Evolutionary conservation across 768 basidiomycete species (phyloP), one percentile per base, ranked within the genome.

Genomic region (Punctularia strigosozonata): DNA sequence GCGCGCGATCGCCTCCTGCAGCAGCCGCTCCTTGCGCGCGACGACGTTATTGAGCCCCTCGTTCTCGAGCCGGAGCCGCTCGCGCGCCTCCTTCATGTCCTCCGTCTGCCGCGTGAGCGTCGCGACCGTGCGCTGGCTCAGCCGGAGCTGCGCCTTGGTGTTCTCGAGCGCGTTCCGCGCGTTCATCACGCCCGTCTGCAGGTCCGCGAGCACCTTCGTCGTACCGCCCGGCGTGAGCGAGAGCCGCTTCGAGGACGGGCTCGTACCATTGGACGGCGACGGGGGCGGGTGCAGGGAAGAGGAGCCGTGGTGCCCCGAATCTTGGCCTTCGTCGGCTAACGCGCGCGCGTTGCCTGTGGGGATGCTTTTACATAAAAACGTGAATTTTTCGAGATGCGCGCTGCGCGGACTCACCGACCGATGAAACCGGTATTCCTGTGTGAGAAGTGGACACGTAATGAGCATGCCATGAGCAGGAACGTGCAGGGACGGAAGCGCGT

Each of bases 31-130:
- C 55, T 91, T 91, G 43, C 89, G 67, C 21, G 85, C 75, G 18
- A 92, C 82, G 14, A 90, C 87, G 45, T 87, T 86, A 50, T 88
- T 88, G 47, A 91, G 56, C 3, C 81, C 82, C 53, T 91, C 89
- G 49, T 88, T 91, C 60, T 92, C 89, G 36, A 87, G 52, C 41
- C 86, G 59, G 45, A 90, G 58, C 35, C 89, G 65, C 56, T 92
- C 89, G 46, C 87, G 68, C 3, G 75, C 80, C 55, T 91, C 89
- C 55, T 89, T 90, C 54, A 90, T 55, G 56, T 92, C 89, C 55
- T 91, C 89, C 19, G 80, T 81, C 58, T 85, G 84, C 31, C 87
- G 64, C 26, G 87, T 89, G 31, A 90, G 58, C 54, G 84, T 80
- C 21, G 85, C 85, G 8, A 90, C 89, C 35, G 75, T 79, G 42